Conservation (phyloP, 768 basidiomycete genomes). For the Tricholoma bakamatsutake region DNA sequence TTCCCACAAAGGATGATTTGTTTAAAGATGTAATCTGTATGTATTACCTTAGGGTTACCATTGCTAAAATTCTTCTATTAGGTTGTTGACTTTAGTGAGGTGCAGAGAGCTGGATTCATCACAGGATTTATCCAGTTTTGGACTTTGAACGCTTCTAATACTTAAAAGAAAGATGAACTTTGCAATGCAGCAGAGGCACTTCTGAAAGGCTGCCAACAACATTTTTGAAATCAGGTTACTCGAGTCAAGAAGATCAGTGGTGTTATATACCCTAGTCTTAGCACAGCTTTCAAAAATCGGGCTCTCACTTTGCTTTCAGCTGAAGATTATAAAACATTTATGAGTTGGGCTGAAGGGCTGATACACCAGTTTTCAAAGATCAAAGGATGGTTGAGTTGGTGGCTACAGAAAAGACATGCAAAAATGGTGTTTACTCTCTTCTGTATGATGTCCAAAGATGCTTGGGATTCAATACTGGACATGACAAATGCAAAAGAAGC, state of each 20-base stretch:
- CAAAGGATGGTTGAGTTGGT: slow-evolving; percentile 28
- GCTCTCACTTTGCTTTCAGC: not conserved
- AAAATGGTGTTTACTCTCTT: slow-evolving; percentile 24
- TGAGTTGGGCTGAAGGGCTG: not conserved
- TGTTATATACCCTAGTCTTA: no score
- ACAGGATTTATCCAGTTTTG: not conserved
- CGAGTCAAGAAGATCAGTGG: no score
- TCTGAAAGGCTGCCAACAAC: no score
- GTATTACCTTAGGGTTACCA: no score
- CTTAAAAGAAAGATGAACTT: no score
- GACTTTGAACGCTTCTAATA: no score
- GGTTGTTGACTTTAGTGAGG: not conserved
- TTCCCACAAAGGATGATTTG: no score
- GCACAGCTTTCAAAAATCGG: not conserved
- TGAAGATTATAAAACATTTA: slow-evolving; percentile 7
- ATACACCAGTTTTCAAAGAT: slow-evolving; percentile 17
- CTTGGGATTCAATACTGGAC: slow-evolving; percentile 27
- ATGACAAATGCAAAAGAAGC: slow-evolving; percentile 32
- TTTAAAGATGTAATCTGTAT: no score
- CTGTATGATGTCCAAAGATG: slow-evolving; percentile 18
- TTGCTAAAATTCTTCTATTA: no score
- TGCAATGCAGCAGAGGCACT: no score
- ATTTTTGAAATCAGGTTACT: no score
- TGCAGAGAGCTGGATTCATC: no score
- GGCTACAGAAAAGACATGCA: slow-evolving; percentile 21